A percentile compares a stretch with the other conserved stretches of the same genome.
Conservation (phyloP, 345 rosid genomes). For the Laguncularia racemosa region DNA sequence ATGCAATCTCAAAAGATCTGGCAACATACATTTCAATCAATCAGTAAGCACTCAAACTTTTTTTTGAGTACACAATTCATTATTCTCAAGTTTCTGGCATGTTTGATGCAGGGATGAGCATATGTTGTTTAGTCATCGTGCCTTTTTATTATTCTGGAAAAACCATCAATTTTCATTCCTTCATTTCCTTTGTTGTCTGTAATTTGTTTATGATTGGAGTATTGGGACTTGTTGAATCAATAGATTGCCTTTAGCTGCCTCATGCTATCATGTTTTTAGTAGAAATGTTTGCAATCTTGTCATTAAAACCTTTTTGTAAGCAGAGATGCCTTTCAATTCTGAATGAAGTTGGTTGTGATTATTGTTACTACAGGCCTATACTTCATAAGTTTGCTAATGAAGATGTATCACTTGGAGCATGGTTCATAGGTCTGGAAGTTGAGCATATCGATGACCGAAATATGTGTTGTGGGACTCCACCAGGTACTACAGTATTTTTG, state of each 20-base stretch:
- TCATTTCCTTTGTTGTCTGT: too few species aligned
- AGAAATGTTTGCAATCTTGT: too few species aligned
- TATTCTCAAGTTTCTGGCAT: too few species aligned
- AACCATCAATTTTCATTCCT: too few species aligned
- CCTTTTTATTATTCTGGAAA: too few species aligned
- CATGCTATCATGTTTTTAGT: neutral
- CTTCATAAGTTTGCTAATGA: slow-evolving; percentile 93
- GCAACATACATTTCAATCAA: slow-evolving; percentile 79
- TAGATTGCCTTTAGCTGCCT: neutral
- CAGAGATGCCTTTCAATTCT: neutral
- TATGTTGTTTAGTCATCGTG: too few species aligned
- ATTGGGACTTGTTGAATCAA: neutral
- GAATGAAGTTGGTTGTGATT: slow-evolving; percentile 8
- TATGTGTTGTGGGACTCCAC: slow-evolving; percentile 96
- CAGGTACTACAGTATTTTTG: slow-evolving; percentile 37
- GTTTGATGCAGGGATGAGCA: too few species aligned
- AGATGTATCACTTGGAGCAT: slow-evolving; percentile 89
- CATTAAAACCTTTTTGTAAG: neutral
- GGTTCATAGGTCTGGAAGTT: slow-evolving; percentile 97
- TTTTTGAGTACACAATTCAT: neutral
- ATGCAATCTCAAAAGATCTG: slow-evolving; percentile 91
- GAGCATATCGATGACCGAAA: slow-evolving; percentile 86
- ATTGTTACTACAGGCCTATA: slow-evolving; percentile 55
- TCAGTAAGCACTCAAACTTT: slow-evolving; percentile 44
- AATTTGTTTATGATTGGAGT: neutral